Percentiles rank a stretch among this genome's conserved stretches.
These are phyloP conservation scores for Xanthoparmelia taractica DNA, from an alignment of 495 filamentous ascomycete species.

Conservation along the genomic window DNA sequence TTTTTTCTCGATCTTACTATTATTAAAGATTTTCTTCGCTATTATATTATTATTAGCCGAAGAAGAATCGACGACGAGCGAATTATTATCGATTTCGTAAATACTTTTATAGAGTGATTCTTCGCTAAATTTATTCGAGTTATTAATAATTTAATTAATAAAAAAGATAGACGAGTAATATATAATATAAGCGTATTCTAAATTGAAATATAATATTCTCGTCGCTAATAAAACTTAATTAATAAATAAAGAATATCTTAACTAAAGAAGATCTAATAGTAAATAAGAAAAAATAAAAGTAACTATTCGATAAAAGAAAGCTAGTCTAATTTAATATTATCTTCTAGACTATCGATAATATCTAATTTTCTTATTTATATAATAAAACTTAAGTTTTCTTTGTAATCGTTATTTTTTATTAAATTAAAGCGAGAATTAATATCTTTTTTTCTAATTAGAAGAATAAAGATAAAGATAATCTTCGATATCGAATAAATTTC, in stretches of 20 bases:
- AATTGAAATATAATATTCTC: no score
- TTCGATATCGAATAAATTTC: conserved; percentile 7
- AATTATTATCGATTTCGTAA: conserved; percentile 17
- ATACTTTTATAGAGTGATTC: conserved; percentile 22
- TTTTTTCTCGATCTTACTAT: conserved; percentile 17
- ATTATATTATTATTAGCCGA: conserved; percentile 4
- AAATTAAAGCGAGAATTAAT: no score
- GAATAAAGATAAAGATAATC: no score
- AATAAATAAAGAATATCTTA: conserved; percentile 8
- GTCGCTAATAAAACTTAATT: no score
- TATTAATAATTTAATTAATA: conserved; percentile 15
- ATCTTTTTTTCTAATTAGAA: no score
- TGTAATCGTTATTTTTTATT: conserved; percentile 4
- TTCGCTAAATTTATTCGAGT: conserved; percentile 16
- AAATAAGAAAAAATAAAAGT: no score
- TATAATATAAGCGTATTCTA: no score
- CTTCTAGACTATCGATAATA: no score
- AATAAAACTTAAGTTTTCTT: conserved; percentile 18
- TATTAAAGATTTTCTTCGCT: no score
- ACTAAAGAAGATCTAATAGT: conserved; percentile 9
- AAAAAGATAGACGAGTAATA: no score
- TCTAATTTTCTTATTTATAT: conserved; percentile 13
- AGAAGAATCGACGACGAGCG: conserved; percentile 15
- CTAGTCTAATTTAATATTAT: conserved; percentile 36
- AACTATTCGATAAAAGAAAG: no score